phyloP scores from a whole-genome alignment of 176 grass and related monocot species.

The Raddia guianensis region DNA sequence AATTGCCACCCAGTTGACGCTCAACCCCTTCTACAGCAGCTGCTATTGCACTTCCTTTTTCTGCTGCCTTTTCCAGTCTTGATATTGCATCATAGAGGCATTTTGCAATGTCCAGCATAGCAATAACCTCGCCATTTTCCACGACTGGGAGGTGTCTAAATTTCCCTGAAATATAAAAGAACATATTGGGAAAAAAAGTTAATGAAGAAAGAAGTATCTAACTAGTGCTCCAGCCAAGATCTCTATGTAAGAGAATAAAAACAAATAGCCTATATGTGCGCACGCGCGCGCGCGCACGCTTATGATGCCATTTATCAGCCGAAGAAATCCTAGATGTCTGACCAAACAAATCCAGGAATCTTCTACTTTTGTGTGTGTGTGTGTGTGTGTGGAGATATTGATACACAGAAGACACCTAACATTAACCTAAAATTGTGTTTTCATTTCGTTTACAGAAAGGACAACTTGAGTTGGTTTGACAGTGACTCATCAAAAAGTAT shows the following conservation, averaged over 20 bases:
- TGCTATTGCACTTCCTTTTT: constrained; percentile 92
- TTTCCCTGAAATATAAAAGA: constrained; percentile 75
- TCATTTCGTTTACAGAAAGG: constrained; percentile 1
- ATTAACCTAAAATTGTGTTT: constrained; percentile 32
- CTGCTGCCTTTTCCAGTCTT: constrained; percentile 96
- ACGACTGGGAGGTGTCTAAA: constrained; percentile 99
- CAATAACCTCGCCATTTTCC: constrained; percentile 98
- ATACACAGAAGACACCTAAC: constrained; percentile 23
- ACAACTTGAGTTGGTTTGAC: constrained; percentile 22
- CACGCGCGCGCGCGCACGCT: background rate
- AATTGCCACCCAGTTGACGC: constrained; percentile 79
- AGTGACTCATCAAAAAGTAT: constrained; percentile 1
- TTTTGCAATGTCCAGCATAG: constrained; percentile 98
- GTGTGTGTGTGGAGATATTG: background rate
- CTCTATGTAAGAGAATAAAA: constrained; percentile 30
- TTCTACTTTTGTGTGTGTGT: background rate
- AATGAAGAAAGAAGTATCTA: constrained; percentile 35
- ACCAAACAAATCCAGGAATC: constrained; percentile 19
- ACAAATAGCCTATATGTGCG: background rate
- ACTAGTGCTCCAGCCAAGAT: background rate
- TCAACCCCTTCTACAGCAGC: constrained; percentile 97
- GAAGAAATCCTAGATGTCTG: constrained; percentile 20
- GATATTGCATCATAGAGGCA: constrained; percentile 97
- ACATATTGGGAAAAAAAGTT: constrained; percentile 35
- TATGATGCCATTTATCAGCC: constrained; percentile 6